Evolutionary conservation across 1,284 basidiomycete genomes (phyloP), one percentile per base, ranked within the genome.

Genomic region (Somion occarium): DNA sequence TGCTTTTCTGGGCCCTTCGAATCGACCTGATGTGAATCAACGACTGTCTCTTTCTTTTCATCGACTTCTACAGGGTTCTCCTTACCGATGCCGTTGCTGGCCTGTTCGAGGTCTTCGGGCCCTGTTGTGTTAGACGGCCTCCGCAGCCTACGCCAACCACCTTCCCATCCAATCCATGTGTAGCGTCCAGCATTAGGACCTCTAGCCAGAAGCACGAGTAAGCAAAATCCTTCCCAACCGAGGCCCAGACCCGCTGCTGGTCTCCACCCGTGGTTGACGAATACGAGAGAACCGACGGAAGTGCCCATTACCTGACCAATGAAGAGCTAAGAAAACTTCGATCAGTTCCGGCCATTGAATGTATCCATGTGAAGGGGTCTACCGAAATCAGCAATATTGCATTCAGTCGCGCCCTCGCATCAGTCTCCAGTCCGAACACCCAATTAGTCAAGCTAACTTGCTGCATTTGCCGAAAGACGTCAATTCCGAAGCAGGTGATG

Each of bases 251-350:
- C 51, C 4, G 54, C 54, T 13, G 52, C 48, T 5, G 54, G 48
- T 15, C 54, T 49, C 54, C 54, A 56, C 4, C 54, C 54, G 25
- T 39, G 44, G 15, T 44, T 26, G 4, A 76, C 63, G 56, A 77
- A 79, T 1, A 80, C 63, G 42, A 70, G 69, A 0, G 74, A 73
- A 23, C 78, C 71, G 9, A 66, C 72, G 0, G 76, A 71, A 3
- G 78, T 78, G 2, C 79, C 79, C 49, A 73, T 70, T 3, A 73
- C 69, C 54, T 76, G 73, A 0, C 74, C 73, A n/a, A 68, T 58
- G 46, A 73, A 74, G 22, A 54, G 39, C 54, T 56, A 34, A 39
- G 11, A 13, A 5, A 22, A 49, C 37, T n/a, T n/a, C n/a, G n/a
- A n/a, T n/a, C n/a, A n/a, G n/a, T n/a, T n/a, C n/a, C n/a, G n/a